Base-by-base conservation (phyloP, 1,284 basidiomycete species). In the Coriolopsis trogii region DNA sequence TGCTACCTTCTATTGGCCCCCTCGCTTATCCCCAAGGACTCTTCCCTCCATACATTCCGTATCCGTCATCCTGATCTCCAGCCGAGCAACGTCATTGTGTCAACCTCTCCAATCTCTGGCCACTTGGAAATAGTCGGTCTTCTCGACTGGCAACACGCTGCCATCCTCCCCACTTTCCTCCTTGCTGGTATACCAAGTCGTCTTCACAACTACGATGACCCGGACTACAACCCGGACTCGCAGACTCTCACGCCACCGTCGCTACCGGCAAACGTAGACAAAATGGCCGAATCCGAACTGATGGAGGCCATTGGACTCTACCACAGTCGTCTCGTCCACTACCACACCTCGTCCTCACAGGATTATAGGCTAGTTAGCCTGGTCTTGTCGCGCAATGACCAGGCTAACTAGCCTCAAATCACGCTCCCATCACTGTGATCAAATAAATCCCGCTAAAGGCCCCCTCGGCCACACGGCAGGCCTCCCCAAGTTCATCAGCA, bases 111-210 rank as follows among this genome's bases (percentile, higher is more conserved):
- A 36, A 67, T 61, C 58, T 67, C 69, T 49, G 41, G 25, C 53
- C 9, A 33, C 9, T 46, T 24, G 34, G 37, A 67, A 29, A 55
- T 76, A 58, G 57, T 71, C 29, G 48, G 73, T 66, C 53, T 77
- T 59, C 23, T 76, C 52, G 74, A 77, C 69, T 75, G 74, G 75
- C 73, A 76, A 65, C 70, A 77, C 62, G 51, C 74, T 51, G 64
- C 77, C 0, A 73, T 81, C 69, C 69, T 79, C 29, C 77, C 77
- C 65, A 23, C 51, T 48, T 80, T 77, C 64, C 76, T 80, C 67
- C 69, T 69, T 42, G 71, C 73, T 28, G 68, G 72, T 57, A 66
- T 81, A 64, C 79, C 78, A 16, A 16, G 63, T 26, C 62, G 61
- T 24, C 40, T 81, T 1, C 74, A 79, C 68, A 80, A 79, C 68